phyloP scores from a whole-genome alignment of 441 rosid species.

The Flueggea neowawraea region DNA sequence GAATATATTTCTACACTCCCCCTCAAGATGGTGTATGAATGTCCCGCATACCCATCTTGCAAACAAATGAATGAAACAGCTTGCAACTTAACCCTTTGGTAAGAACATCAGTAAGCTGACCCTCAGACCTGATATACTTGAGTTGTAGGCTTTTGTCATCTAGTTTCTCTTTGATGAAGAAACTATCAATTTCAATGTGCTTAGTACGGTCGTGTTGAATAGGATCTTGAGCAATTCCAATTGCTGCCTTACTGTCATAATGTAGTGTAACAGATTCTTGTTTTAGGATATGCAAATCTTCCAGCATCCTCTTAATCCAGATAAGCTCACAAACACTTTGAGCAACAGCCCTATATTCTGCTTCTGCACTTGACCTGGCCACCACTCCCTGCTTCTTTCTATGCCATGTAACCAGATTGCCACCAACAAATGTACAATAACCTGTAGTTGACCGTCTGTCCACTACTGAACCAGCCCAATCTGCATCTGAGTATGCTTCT shows the following conservation, averaged over 20 bases:
- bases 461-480: not conserved
- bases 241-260: not conserved
- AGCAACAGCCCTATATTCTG: not conserved
- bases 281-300: not conserved
- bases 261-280: not conserved
- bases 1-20: too few relatives aligned
- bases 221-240: too few relatives aligned
- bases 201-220: too few relatives aligned
- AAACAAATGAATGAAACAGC: too few relatives aligned
- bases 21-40: too few relatives aligned
- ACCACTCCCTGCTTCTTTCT: slow-evolving; percentile 3
- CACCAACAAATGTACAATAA: not conserved
- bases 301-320: not conserved
- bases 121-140: too few relatives aligned
- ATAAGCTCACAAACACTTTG: not conserved
- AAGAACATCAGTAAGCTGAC: too few relatives aligned
- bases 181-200: too few relatives aligned
- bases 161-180: too few relatives aligned
- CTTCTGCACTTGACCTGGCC: not conserved
- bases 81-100: too few relatives aligned
- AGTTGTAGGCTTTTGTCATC: too few relatives aligned
- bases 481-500: not conserved
- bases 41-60: too few relatives aligned
- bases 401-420: slow-evolving; percentile 4
- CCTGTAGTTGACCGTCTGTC: slow-evolving; percentile 1